Evolutionary conservation across 495 filamentous ascomycete genomes (phyloP).

Genomic region (Penicillium parvum): DNA sequence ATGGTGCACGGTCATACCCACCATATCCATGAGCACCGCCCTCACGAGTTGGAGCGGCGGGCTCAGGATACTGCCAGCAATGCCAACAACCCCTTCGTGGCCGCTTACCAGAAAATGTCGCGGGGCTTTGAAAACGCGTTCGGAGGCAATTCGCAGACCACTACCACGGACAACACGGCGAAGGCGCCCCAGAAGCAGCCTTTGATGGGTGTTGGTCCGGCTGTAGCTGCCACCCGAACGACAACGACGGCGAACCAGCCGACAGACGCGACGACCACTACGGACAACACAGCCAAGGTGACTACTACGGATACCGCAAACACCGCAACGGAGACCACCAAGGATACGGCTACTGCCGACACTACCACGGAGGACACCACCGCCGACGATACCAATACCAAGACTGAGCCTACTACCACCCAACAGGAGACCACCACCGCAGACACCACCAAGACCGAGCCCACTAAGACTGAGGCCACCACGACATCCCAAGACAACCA

Average conservation of each 20-base stretch:
- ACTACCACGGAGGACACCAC: constrained; percentile 10
- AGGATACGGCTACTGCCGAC: neutral
- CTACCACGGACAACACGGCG: constrained; percentile 2
- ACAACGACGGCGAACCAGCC: neutral
- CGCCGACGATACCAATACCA: constrained; percentile 9
- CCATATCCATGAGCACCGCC: constrained; percentile 16
- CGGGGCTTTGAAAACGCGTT: constrained; percentile 13
- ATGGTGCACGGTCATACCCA: constrained; percentile 31
- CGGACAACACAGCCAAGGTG: constrained; percentile 3
- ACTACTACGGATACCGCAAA: neutral
- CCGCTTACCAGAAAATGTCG: constrained; percentile 16
- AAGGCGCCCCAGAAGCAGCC: neutral
- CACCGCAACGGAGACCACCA: constrained; percentile 4
- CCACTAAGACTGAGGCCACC: neutral
- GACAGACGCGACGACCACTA: no score
- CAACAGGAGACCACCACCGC: constrained; percentile 3
- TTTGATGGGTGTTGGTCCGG: constrained; percentile 18
- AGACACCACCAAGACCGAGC: constrained; percentile 1
- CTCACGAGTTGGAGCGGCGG: constrained; percentile 11
- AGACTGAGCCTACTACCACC: constrained; percentile 1
- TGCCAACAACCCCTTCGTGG: constrained; percentile 7
- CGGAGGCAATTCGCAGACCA: constrained; percentile 6
- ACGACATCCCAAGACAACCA: neutral
- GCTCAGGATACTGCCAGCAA: constrained; percentile 3
- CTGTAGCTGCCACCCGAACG: constrained; percentile 13